Percentiles rank a stretch among this genome's conserved stretches.
These are phyloP conservation scores for Ceratocystis harringtonii DNA, from an alignment of 2,329 filamentous ascomycete genomes.

Conservation along the genomic window DNA sequence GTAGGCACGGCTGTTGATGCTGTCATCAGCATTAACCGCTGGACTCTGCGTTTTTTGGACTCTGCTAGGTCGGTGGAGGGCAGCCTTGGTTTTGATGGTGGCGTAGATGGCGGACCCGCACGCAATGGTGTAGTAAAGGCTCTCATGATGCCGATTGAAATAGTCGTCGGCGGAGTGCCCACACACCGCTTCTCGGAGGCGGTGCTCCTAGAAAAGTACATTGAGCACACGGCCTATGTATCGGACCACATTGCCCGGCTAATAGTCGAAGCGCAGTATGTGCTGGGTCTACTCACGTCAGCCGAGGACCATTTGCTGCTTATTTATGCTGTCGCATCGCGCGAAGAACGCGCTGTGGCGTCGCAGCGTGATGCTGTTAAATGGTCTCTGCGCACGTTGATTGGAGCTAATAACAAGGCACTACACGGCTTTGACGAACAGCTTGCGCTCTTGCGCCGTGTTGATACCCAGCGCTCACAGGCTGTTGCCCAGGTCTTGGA, in stretches of 20 bases:
- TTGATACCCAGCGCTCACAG: slow-evolving; percentile 48
- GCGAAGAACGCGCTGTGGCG: slow-evolving; percentile 44
- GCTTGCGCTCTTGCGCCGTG: slow-evolving; percentile 46
- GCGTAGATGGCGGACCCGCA: slow-evolving; percentile 25
- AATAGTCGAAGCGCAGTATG: slow-evolving; percentile 53
- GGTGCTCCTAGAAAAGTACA: slow-evolving; percentile 56
- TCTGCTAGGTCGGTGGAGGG: slow-evolving; percentile 28
- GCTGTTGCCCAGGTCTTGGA: slow-evolving; percentile 54
- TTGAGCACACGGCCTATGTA: slow-evolving; percentile 54
- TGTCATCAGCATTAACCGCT: slow-evolving; percentile 59
- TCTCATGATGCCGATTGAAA: slow-evolving; percentile 13
- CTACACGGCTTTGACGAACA: slow-evolving; percentile 48
- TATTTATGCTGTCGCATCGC: slow-evolving; percentile 54
- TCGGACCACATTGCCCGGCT: slow-evolving; percentile 53
- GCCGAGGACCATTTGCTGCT: slow-evolving; percentile 54
- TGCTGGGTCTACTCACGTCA: slow-evolving; percentile 49
- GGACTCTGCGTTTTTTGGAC: slow-evolving; percentile 56
- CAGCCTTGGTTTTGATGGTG: slow-evolving; percentile 20
- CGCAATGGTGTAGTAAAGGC: slow-evolving; percentile 9
- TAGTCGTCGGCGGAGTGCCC: slow-evolving; percentile 9
- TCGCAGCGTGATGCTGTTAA: slow-evolving; percentile 50
- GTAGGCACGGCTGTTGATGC: slow-evolving; percentile 60
- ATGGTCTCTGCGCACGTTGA: slow-evolving; percentile 54
- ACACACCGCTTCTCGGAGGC: slow-evolving; percentile 34
- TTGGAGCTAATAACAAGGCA: slow-evolving; percentile 52